Percentiles rank a stretch among this genome's conserved stretches.
phyloP scores from a whole-genome alignment of 2,329 filamentous ascomycete genomes.

The Fusarium sp. region DNA sequence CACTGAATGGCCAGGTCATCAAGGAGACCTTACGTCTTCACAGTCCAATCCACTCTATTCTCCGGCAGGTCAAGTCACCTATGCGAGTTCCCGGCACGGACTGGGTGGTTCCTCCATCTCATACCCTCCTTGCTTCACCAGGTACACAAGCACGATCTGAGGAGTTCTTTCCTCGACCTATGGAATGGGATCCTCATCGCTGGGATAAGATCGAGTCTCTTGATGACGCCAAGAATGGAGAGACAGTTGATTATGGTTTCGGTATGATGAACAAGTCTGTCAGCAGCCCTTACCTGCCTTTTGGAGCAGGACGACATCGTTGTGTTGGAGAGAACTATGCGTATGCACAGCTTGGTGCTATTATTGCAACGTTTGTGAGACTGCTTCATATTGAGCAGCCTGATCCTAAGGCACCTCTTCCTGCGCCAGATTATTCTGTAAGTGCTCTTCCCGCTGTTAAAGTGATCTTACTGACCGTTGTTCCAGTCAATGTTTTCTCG shows the following conservation, averaged over 20 bases:
- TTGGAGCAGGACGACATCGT: conserved; percentile 91
- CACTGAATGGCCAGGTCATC: conserved; percentile 82
- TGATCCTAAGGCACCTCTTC: conserved; percentile 69
- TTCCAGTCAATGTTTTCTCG: conserved; percentile 36
- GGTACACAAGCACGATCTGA: conserved; percentile 78
- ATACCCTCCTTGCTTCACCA: conserved; percentile 84
- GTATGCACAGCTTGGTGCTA: conserved; percentile 88
- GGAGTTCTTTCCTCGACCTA: conserved; percentile 81
- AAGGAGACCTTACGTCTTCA: conserved; percentile 92
- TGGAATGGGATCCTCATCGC: conserved; percentile 87
- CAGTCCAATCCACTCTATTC: conserved; percentile 91
- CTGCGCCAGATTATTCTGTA: conserved; percentile 69
- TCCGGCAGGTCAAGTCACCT: conserved; percentile 88
- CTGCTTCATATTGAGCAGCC: conserved; percentile 72
- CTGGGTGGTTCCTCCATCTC: conserved; percentile 82
- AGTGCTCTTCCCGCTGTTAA: accelerated
- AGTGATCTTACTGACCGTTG: background rate
- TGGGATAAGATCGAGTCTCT: conserved; percentile 68
- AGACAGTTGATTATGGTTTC: conserved; percentile 93
- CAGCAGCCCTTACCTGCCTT: conserved; percentile 88
- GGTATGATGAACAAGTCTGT: conserved; percentile 91
- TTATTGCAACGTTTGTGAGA: conserved; percentile 78
- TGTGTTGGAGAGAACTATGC: conserved; percentile 98
- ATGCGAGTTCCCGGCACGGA: conserved; percentile 84
- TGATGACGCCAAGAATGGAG: conserved; percentile 65